Conservation (phyloP, 164 flowering plant species). For the Vitis rupestris region DNA sequence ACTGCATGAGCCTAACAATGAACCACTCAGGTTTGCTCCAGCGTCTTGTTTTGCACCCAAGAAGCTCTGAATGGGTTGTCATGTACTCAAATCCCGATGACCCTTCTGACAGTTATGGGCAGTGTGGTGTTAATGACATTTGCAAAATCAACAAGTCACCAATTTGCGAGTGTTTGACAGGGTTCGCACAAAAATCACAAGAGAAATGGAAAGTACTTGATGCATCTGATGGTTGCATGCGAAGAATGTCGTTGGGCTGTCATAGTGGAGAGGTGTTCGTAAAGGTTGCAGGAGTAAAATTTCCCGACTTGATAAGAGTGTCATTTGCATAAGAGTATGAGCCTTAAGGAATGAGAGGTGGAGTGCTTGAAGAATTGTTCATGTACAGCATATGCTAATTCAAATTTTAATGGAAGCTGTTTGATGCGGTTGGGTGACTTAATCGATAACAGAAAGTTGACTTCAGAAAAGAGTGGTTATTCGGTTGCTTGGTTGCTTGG, state of each 20-base stretch:
- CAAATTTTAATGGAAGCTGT: constrained; percentile 16
- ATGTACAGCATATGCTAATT: constrained; percentile 23
- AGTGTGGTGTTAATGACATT: constrained; percentile 4
- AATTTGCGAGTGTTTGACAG: constrained; percentile 5
- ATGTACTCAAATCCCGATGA: neutral
- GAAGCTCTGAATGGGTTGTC: neutral
- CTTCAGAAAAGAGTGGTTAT: neutral
- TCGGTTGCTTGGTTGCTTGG: too few relatives aligned
- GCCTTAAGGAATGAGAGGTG: constrained; percentile 11
- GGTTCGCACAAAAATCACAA: neutral
- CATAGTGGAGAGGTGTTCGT: constrained; percentile 21
- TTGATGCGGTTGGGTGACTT: constrained; percentile 21
- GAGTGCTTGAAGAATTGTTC: constrained; percentile 29
- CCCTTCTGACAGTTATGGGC: constrained; percentile 1
- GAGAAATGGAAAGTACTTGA: too few relatives aligned
- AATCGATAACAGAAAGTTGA: constrained; percentile 16
- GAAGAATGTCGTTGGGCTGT: constrained; percentile 7
- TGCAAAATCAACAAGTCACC: neutral
- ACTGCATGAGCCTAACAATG: neutral
- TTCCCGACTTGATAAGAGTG: constrained; percentile 13
- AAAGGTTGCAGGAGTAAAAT: constrained; percentile 10
- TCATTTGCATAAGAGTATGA: too few relatives aligned
- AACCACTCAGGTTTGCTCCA: neutral
- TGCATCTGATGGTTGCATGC: neutral
- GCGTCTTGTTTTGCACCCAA: neutral